Base-by-base conservation (phyloP, 495 filamentous ascomycete genomes). In the Penicillium egyptiacum region DNA sequence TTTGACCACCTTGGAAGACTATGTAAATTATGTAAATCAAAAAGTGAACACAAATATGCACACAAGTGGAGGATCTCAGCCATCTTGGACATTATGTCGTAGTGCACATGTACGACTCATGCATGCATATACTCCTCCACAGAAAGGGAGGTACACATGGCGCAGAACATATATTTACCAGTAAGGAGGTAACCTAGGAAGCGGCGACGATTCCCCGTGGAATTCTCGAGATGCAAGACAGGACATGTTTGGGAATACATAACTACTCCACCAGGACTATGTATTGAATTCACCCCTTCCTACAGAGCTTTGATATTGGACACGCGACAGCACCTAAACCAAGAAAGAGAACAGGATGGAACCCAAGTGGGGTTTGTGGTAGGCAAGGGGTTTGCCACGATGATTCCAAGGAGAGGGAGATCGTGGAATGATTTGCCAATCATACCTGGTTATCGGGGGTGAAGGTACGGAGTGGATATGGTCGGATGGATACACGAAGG, bases 351-450 rank as follows among this genome's bases (percentile, higher is more conserved):
- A 5, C 1, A 41, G 11, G 40, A 41, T 12, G 4, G 19, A 31
- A 17, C 26, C 26, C 23, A 8, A 30, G 26, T n/a, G 23, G 28
- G 9, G 45, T 31, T 47, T 30, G 11, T 48, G 7, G 35, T 8
- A 19, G 37, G 50, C 22, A 53, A 53, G 50, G 50, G 50, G 17
- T 43, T n/a, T 51, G 23, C 50, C 50, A 53, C 50, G 50, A 50
- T 37, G 12, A 33, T 14, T 33, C 3, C 30, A 8, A 37, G 30
- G 19, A 45, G 42, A 48, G 31, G 49, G 31, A 48, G 41, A 57
- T 56, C 55, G 58, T 59, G 58, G 61, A 67, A 67, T 67, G 64
- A 67, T 64, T 56, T 53, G 33, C 61, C 60, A 65, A 62, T 65
- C 48, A 53, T 31, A 16, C 16, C 35, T 39, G 23, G 19, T 12